Conservation (phyloP, 1,284 basidiomycete species). For the Entoloma clypeatum region DNA sequence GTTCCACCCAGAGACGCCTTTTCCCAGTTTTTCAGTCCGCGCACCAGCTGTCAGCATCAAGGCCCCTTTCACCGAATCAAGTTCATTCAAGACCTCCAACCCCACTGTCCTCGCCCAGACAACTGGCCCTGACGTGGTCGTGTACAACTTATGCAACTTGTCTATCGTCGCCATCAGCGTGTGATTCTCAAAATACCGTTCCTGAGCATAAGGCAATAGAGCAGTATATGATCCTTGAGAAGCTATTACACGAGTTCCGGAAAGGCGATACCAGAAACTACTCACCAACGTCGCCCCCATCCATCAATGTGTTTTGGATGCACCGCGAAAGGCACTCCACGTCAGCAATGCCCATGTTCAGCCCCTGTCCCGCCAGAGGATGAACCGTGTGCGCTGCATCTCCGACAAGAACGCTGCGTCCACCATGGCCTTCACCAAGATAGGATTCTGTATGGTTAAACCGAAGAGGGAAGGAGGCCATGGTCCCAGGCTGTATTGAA, state of each 20-base stretch:
- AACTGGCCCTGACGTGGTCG: slow-evolving; percentile 58
- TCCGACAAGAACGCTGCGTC: slow-evolving; percentile 85
- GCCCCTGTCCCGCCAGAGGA: slow-evolving; percentile 95
- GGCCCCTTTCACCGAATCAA: slow-evolving; percentile 76
- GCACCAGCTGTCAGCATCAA: slow-evolving; percentile 82
- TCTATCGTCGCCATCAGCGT: slow-evolving; percentile 79
- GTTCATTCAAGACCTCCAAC: slow-evolving; percentile 87
- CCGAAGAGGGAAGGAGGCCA: slow-evolving; percentile 89
- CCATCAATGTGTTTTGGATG: slow-evolving; percentile 51
- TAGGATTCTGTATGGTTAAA: slow-evolving; percentile 89
- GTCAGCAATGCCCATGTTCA: slow-evolving; percentile 92
- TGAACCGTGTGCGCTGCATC: slow-evolving; percentile 97
- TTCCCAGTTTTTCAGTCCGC: slow-evolving; percentile 8
- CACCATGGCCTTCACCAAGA: slow-evolving; percentile 63
- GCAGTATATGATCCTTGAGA: slow-evolving; percentile 70
- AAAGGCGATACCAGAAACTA: slow-evolving; percentile 12
- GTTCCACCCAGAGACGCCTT: slow-evolving; percentile 16
- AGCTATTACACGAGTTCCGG: neutral
- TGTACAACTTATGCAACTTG: slow-evolving; percentile 85
- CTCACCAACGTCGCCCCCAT: slow-evolving; percentile 80
- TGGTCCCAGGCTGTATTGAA: slow-evolving; percentile 69
- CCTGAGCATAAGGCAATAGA: slow-evolving; percentile 72
- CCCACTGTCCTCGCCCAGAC: slow-evolving; percentile 87
- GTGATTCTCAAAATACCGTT: slow-evolving; percentile 85
- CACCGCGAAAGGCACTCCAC: slow-evolving; percentile 66